phyloP scores from a whole-genome alignment of 441 rosid species.

The Pelargonium fulgidum region DNA sequence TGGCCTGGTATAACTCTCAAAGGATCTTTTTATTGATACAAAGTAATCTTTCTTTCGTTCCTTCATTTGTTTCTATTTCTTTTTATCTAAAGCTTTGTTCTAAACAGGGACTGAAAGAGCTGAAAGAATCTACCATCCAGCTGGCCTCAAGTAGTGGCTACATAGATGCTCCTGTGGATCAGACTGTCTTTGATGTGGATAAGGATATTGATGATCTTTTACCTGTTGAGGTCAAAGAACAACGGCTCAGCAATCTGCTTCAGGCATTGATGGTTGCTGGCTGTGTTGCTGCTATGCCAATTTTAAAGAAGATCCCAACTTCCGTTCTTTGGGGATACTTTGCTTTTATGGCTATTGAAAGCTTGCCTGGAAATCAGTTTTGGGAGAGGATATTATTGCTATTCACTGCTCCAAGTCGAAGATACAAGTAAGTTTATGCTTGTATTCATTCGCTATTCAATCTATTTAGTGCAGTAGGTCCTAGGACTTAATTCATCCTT shows the following conservation, averaged over 20 bases:
- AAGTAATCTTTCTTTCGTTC: not conserved
- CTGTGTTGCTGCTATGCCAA: conserved; percentile 76
- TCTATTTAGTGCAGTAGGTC: not conserved
- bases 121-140: conserved; percentile 68
- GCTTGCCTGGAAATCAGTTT: conserved; percentile 74
- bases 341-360: conserved; percentile 80
- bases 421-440: conserved; percentile 52
- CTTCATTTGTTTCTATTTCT: conserved; percentile 9
- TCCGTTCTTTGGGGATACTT: conserved; percentile 83
- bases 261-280: conserved; percentile 67
- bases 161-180: conserved; percentile 67
- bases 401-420: conserved; percentile 65
- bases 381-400: conserved; percentile 78
- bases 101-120: conserved; percentile 62
- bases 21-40: conserved; percentile 15
- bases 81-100: conserved; percentile 17
- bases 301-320: conserved; percentile 64
- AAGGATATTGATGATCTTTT: conserved; percentile 68
- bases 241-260: conserved; percentile 66
- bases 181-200: conserved; percentile 58
- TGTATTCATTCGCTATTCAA: not conserved
- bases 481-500: not conserved
- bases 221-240: conserved; percentile 73
- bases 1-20: conserved; percentile 36
- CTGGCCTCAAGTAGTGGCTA: conserved; percentile 57